A percentile compares a stretch with the other conserved stretches of the same genome.
phyloP scores from a whole-genome alignment of 2,329 filamentous ascomycete genomes.

The Fusarium illudens region DNA sequence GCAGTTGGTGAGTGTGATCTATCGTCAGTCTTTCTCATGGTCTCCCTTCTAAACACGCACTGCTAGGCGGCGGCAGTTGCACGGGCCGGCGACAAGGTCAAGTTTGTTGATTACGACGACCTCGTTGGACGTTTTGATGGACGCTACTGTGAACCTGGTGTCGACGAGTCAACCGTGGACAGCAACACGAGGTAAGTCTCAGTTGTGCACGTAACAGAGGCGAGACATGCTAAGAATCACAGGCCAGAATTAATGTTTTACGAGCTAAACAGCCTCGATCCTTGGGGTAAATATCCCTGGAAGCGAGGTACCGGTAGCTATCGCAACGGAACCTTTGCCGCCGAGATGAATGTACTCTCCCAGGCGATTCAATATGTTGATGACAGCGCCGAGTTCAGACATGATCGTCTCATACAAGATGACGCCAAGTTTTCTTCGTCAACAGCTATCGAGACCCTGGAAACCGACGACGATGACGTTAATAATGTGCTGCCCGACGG shows the following conservation, averaged over 20 bases:
- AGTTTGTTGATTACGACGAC: slow-evolving; percentile 6
- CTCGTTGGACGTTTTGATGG: slow-evolving; percentile 9
- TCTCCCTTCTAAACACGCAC: background rate
- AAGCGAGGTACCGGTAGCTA: slow-evolving; percentile 4
- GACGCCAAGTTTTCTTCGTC: too few relatives aligned
- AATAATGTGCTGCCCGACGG: slow-evolving; percentile 13
- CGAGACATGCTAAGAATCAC: background rate
- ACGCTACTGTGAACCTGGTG: slow-evolving; percentile 1
- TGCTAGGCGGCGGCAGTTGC: background rate
- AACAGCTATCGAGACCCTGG: background rate
- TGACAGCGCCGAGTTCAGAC: background rate
- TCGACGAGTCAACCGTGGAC: background rate
- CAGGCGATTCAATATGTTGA: slow-evolving; percentile 1
- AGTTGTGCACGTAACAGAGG: background rate
- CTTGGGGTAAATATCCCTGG: background rate
- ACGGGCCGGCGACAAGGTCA: background rate
- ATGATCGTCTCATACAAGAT: background rate
- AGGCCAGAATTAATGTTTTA: slow-evolving; percentile 17
- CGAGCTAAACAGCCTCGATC: slow-evolving; percentile 3
- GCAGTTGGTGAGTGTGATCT: background rate
- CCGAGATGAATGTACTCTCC: background rate
- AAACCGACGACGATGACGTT: background rate
- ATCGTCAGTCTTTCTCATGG: background rate
- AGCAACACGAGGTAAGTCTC: slow-evolving; percentile 1
- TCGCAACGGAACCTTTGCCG: slow-evolving; percentile 1